Evolutionary conservation across 2,329 filamentous ascomycete genomes (phyloP).

Genomic region (Neofusicoccum umdonicola): DNA sequence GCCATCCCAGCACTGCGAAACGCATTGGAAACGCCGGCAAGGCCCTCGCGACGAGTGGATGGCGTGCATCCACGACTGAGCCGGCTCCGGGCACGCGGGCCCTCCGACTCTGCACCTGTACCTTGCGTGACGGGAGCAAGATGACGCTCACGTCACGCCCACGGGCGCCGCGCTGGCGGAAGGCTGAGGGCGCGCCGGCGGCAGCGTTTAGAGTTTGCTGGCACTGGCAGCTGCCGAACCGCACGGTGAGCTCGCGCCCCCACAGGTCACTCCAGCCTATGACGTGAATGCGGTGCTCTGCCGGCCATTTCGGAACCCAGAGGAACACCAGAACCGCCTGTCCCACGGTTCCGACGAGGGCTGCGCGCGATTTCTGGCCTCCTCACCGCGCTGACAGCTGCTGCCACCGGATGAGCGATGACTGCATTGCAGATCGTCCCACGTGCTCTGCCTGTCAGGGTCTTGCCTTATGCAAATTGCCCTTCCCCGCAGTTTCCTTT

Average conservation of each 20-base stretch:
- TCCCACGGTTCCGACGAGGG: not conserved
- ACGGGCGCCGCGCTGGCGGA: not conserved
- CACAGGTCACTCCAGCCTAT: not conserved
- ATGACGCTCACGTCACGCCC: not conserved
- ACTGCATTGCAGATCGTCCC: slow-evolving; percentile 1
- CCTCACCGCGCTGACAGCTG: not conserved
- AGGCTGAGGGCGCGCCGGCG: not conserved
- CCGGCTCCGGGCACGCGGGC: not conserved
- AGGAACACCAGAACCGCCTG: not conserved
- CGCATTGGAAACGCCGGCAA: not conserved
- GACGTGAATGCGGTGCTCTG: not conserved
- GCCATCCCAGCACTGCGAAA: not conserved
- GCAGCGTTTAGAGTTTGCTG: slow-evolving; percentile 1
- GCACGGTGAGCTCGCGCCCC: not conserved
- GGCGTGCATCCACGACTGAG: not conserved
- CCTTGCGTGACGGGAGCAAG: not conserved
- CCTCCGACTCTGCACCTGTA: not conserved
- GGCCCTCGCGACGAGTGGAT: not conserved
- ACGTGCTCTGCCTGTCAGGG: slow-evolving; percentile 1
- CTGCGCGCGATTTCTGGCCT: not conserved
- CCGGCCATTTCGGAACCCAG: not conserved
- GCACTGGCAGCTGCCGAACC: not conserved
- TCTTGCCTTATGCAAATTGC: slow-evolving; percentile 5
- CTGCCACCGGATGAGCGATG: not conserved
- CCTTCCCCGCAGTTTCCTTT: slow-evolving; percentile 2